Conservation (phyloP, 225 moss, liverwort and hornwort species). For the Neckera pumila region DNA sequence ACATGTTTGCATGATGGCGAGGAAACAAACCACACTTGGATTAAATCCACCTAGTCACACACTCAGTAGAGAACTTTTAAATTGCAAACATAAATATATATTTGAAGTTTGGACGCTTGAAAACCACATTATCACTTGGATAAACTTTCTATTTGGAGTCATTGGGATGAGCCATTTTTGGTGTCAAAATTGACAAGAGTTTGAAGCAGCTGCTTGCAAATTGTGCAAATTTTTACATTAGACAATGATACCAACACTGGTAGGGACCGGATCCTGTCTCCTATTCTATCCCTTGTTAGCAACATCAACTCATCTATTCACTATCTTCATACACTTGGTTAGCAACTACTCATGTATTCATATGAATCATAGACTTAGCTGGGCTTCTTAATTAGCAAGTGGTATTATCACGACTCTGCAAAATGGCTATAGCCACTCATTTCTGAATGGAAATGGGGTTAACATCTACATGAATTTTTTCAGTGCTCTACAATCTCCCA, state of each 20-base stretch:
- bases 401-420: background rate
- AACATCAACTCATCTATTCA: background rate
- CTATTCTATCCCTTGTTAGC: background rate
- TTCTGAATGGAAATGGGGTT: background rate
- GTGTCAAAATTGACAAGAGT: background rate
- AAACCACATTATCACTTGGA: background rate
- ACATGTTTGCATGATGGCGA: background rate
- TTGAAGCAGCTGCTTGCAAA: background rate
- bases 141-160: background rate
- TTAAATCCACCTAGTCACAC: background rate
- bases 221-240: background rate
- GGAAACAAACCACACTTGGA: background rate
- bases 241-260: background rate
- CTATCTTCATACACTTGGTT: background rate
- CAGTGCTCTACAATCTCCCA: background rate
- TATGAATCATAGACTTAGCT: too few relatives aligned
- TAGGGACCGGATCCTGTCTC: background rate
- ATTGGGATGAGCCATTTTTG: background rate
- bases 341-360: background rate
- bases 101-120: background rate
- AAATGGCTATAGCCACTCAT: background rate
- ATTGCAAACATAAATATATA: background rate
- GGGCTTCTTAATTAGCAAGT: background rate
- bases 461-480: too few relatives aligned
- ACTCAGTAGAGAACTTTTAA: background rate